Evolutionary conservation across 352 stramenopile species (phyloP), one percentile per base, ranked within the genome.

Genomic region (Pythium phragmiticola): DNA sequence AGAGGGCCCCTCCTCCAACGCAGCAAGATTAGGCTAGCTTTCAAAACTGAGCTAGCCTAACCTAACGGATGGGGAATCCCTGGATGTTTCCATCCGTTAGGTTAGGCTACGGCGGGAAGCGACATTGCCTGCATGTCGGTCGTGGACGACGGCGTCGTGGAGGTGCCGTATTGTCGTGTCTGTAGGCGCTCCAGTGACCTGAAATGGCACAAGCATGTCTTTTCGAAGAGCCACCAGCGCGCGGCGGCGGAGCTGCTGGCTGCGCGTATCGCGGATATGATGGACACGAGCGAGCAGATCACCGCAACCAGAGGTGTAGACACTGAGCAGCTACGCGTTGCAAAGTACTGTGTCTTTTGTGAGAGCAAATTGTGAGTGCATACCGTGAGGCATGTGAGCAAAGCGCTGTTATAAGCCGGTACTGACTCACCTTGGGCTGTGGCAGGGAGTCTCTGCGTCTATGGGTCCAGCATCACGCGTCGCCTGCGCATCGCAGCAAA

Each of bases 171-270:
- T 53, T 92, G 82, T 68, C 34, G 63, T 51, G 69, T 82, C 21
- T 92, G 81, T 65, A 73, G 80, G 30, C 76, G 73, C 63, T 89
- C 82, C 33, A 89, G 78, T 61, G 63, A 78, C 34, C 53, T 75
- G 36, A 86, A 85, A 68, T 92, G 82, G 80, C 71, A 65, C 50
- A 87, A 86, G 61, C 84, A 92, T 64, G 73, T 87, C 19, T 92
- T 85, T 69, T 79, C 75, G 14, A 75, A 68, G n/a, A 57, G 45
- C 17, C 84, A 92, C 67, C 80, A 90, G 49, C 65, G 70, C 28
- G 65, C 65, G 0, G 77, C 77, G 1, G 58, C 53, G 2, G 62
- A 76, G 36, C 88, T 87, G 48, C 68, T 92, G 21, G 47, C 63
- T 11, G 43, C 47, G 33, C 72, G 80, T 11, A 52, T 60, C 17